Conservation (phyloP, 2,329 filamentous ascomycete species). For the Penicillium olsonii region DNA sequence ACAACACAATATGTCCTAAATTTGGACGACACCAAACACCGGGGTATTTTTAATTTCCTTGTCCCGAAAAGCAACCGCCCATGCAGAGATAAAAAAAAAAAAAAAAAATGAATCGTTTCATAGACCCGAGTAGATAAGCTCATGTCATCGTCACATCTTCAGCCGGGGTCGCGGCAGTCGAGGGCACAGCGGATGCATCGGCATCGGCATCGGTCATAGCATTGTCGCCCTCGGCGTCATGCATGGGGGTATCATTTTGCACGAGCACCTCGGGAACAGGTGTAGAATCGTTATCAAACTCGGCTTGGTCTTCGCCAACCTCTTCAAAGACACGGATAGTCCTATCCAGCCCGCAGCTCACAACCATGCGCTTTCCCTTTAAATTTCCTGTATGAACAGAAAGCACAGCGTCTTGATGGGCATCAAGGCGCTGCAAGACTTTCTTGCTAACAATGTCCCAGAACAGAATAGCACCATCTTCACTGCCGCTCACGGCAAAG, state of each 20-base stretch:
- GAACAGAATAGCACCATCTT: conserved; percentile 79
- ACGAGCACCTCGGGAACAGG: conserved; percentile 1
- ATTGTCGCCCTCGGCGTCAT: conserved; percentile 17
- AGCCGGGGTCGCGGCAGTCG: conserved; percentile 14
- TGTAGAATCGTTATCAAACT: not conserved
- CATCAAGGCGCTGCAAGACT: conserved; percentile 67
- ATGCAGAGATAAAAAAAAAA: too few relatives aligned
- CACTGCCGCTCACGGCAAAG: conserved; percentile 81
- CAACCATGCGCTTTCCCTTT: conserved; percentile 52
- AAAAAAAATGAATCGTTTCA: conserved; percentile 9
- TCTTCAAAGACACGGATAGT: conserved; percentile 65
- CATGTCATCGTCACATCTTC: conserved; percentile 17
- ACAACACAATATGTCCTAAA: conserved; percentile 5
- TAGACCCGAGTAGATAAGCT: conserved; percentile 1
- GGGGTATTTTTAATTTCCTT: conserved; percentile 11
- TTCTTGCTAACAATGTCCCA: conserved; percentile 92
- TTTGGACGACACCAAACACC: conserved; percentile 10
- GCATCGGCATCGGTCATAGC: conserved; percentile 22
- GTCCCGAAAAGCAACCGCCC: conserved; percentile 10
- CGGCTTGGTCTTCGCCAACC: conserved; percentile 17
- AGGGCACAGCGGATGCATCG: conserved; percentile 15
- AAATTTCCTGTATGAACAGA: conserved; percentile 61
- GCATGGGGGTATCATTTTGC: conserved; percentile 1
- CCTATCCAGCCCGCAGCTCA: conserved; percentile 64
- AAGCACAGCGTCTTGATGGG: conserved; percentile 61